phyloP scores from a whole-genome alignment of 2,329 filamentous ascomycete species.

The Chaetomiaceae sp. region DNA sequence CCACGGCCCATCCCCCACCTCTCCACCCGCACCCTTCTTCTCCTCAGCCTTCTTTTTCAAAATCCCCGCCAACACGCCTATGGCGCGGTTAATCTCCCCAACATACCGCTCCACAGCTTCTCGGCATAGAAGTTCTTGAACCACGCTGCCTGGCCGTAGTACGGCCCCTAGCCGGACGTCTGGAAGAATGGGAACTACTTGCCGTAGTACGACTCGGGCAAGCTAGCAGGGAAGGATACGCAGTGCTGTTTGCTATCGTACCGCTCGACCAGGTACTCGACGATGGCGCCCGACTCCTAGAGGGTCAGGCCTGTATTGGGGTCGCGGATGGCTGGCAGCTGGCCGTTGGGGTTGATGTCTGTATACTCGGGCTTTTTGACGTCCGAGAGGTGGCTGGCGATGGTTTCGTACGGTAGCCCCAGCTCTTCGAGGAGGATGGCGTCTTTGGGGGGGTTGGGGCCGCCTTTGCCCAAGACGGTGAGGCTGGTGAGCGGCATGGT shows the following conservation, averaged over 20 bases:
- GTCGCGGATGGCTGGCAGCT: conserved; percentile 30
- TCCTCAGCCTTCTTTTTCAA: conserved; percentile 8
- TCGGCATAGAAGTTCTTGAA: conserved; percentile 27
- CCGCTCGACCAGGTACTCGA: conserved; percentile 41
- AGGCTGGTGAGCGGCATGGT: conserved; percentile 12
- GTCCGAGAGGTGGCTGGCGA: conserved; percentile 14
- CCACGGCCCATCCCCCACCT: conserved; percentile 21
- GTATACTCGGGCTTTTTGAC: conserved; percentile 31
- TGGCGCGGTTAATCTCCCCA: conserved; percentile 25
- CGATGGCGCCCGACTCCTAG: conserved; percentile 47
- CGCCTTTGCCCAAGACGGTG: conserved; percentile 22
- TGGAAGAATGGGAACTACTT: conserved; percentile 43
- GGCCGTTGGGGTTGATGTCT: conserved; percentile 34
- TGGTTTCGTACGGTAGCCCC: conserved; percentile 27
- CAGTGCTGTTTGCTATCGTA: conserved; percentile 40
- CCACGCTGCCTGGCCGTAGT: conserved; percentile 34
- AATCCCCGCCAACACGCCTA: conserved; percentile 23
- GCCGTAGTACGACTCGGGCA: conserved; percentile 32
- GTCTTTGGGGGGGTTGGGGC: conserved; percentile 5
- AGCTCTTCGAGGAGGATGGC: conserved; percentile 32
- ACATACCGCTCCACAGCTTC: conserved; percentile 24
- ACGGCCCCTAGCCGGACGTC: conserved; percentile 40
- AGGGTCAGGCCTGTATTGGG: conserved; percentile 41
- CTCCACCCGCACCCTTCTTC: too few species aligned
- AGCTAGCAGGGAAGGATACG: conserved; percentile 35